A percentile compares a stretch with the other conserved stretches of the same genome.
phyloP scores from a whole-genome alignment of 2,329 filamentous ascomycete species.

The Conoideocrella luteorostrata region DNA sequence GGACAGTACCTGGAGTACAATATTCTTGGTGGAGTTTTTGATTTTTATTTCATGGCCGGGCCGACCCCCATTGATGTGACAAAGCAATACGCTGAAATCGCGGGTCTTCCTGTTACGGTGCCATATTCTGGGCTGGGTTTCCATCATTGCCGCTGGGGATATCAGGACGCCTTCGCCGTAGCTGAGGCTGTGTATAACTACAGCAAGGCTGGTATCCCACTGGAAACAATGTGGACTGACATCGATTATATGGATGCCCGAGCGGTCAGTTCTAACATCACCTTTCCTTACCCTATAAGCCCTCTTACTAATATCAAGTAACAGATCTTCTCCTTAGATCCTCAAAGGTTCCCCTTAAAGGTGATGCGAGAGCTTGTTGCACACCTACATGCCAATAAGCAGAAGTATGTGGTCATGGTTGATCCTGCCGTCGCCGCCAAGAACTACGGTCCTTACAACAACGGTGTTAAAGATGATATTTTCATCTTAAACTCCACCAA shows the following conservation, averaged over 20 bases:
- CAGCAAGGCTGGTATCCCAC: slow-evolving; percentile 55
- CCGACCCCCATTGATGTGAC: slow-evolving; percentile 52
- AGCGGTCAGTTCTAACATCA: slow-evolving; percentile 9
- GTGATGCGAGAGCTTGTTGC: slow-evolving; percentile 60
- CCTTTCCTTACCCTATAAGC: background rate
- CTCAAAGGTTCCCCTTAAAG: slow-evolving; percentile 53
- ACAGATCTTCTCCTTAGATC: slow-evolving; percentile 55
- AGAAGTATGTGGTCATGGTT: slow-evolving; percentile 73
- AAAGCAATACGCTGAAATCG: slow-evolving; percentile 51
- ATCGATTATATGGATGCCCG: slow-evolving; percentile 32
- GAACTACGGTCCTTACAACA: slow-evolving; percentile 37
- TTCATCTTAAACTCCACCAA: slow-evolving; percentile 48
- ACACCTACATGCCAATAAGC: slow-evolving; percentile 59
- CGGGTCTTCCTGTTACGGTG: slow-evolving; percentile 52
- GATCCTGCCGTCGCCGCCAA: slow-evolving; percentile 62
- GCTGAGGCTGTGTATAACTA: slow-evolving; percentile 65
- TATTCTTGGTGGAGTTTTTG: slow-evolving; percentile 67
- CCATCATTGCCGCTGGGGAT: slow-evolving; percentile 60
- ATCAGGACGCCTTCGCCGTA: slow-evolving; percentile 56
- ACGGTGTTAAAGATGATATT: slow-evolving; percentile 36
- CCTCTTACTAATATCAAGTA: background rate
- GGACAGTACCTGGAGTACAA: slow-evolving; percentile 71
- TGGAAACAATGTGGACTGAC: slow-evolving; percentile 48
- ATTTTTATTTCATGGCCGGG: slow-evolving; percentile 61
- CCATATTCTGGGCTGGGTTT: slow-evolving; percentile 58